Base-by-base conservation (phyloP, 2,329 filamentous ascomycete species). In the Colletotrichum sidae region DNA sequence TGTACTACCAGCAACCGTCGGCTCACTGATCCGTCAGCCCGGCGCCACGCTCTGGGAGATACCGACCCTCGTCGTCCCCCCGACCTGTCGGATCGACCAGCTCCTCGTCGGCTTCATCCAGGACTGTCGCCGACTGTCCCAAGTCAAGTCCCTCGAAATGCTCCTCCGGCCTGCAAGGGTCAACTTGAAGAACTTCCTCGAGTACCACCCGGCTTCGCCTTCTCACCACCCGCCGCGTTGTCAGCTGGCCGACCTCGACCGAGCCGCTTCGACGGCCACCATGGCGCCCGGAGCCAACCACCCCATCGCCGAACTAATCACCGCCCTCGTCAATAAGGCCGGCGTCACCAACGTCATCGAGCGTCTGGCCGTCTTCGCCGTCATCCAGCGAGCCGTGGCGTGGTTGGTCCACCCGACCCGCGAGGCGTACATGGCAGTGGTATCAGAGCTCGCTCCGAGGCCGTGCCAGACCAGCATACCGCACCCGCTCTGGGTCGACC, bases 31-130 rank as follows among this genome's bases (percentile, higher is more conserved):
- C 17, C 72, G 71, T 25, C 58, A 67, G 50, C 46, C 71, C 60
- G 62, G 60, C 68, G 69, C 69, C 54, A 45, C 37, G 11, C 55
- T 70, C 69, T 76, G 76, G 76, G 75, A 78, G 65, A 65, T 75
- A 49, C 73, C 76, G 34, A 68, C 80, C 51, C 69, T 75, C 47
- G 75, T 71, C 39, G 67, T 71, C 7, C 66, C 70, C 46, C 70
- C 75, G 38, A 72, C 71, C 34, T 76, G 72, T 54, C 75, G 74
- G 50, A 70, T 76, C 33, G 77, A 80, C 55, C 71, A 73, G 44
- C 71, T 79, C 41, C 59, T 79, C n/a, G 68, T 73, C 39, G 72
- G 75, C 52, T 75, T 80, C 49, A 66, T 80, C 13, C 74, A 76
- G 49, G 72, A 76, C 59, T 77, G 78, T 61, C 77, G 73, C 46